Evolutionary conservation across 1,139 yeast species (phyloP).

Genomic region (Geotrichum phurueaensis): DNA sequence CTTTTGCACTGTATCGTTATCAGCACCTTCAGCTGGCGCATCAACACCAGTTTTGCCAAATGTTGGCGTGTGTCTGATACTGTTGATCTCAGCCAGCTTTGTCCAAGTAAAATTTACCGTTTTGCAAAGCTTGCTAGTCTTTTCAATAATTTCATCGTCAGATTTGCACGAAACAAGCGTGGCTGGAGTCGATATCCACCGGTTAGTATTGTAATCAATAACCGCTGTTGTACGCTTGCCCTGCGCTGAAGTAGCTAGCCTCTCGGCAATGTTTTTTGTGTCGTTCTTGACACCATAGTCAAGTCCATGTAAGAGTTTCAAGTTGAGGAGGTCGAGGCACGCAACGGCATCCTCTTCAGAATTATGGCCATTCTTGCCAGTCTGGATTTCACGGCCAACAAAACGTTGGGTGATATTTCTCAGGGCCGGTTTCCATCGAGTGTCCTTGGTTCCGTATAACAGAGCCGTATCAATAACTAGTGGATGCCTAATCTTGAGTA

Average conservation of each 20-base stretch:
- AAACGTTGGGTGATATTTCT: constrained; percentile 56
- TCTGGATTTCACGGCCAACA: constrained; percentile 59
- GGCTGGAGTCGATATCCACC: constrained; percentile 35
- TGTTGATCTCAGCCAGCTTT: constrained; percentile 52
- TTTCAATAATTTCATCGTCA: constrained; percentile 54
- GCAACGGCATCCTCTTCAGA: constrained; percentile 81
- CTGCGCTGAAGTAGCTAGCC: constrained; percentile 17
- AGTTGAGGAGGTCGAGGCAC: constrained; percentile 67
- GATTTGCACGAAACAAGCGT: constrained; percentile 42
- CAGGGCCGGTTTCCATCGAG: constrained; percentile 72
- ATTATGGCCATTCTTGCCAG: constrained; percentile 63
- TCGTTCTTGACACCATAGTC: constrained; percentile 48
- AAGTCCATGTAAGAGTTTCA: constrained; percentile 61
- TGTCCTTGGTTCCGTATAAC: constrained; percentile 61
- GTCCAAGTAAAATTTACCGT: constrained; percentile 47
- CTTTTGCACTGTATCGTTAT: constrained; percentile 2
- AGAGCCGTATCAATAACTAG: constrained; percentile 80
- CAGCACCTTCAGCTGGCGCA: constrained; percentile 3
- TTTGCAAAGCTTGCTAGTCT: constrained; percentile 32
- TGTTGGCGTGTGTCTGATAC: constrained; percentile 32
- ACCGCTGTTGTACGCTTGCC: constrained; percentile 29
- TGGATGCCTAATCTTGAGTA: constrained; percentile 69
- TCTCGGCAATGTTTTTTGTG: constrained; percentile 22
- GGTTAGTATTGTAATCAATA: constrained; percentile 36
- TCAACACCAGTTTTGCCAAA: constrained; percentile 11